Evolutionary conservation across 2,329 filamentous ascomycete genomes (phyloP), one percentile per base, ranked within the genome.

Genomic region (Phialophora macrospora): DNA sequence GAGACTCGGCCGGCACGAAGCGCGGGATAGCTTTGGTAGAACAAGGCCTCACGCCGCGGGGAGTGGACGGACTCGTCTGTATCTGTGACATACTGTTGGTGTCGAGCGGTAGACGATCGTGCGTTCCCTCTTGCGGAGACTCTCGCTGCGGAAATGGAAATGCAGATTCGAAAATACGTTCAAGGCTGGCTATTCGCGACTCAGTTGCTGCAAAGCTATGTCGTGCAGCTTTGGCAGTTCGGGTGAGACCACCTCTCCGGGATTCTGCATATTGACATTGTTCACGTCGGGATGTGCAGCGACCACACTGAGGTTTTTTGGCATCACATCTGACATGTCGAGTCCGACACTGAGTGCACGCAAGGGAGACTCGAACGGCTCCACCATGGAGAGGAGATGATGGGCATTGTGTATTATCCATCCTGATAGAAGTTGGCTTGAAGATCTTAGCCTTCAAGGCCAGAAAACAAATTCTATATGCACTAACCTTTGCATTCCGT

Each of bases 241-340:
- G 64, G 48, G 44, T 61, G 9, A 68, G 61, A 61, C 68, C 74
- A 2, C 82, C 82, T 69, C 82, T 76, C 41, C 82, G 77, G 12
- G 82, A 84, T 67, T 80, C 80, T 22, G 80, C 76, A 72, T 84
- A 84, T 64, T 77, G 77, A 63, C 82, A 84, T 30, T 79, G 74
- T 64, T 80, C 81, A 28, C 77, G 77, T 52, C 78, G 77, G 22
- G 74, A 71, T 44, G 72, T 71, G 69, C 81, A 83, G 26, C 81
- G 79, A 60, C 72, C 74, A 64, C 81, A 83, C 20, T 71, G 71
- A 30, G 81, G 81, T 63, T 75, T 75, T 52, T 74, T 77, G 44
- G 78, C 81, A 67, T 82, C 82, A 68, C 81, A 84, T 74, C 80
- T 81, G 34, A 82, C 74, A 73, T 79, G 79, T 32, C 76, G 78